Evolutionary conservation across 768 basidiomycete genomes (phyloP), one percentile per base, ranked within the genome.

Genomic region (Trametes cubensis): DNA sequence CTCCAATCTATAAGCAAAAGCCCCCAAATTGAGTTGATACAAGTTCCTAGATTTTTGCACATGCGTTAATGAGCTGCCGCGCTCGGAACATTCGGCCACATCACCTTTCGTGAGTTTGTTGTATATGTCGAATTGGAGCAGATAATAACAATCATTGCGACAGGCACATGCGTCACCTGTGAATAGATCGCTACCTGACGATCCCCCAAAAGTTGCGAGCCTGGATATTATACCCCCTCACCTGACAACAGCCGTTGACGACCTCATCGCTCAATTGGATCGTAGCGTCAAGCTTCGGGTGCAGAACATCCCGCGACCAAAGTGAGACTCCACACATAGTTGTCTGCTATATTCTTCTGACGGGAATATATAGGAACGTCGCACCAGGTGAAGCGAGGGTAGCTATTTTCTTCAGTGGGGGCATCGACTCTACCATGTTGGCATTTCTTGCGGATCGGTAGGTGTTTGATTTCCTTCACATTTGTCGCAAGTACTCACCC

Each of bases 361-460:
- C 41, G 21, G 48, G 26, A 20, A 54, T 46, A n/a, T 58, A 4
- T 25, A 75, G 76, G 17, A 65, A 61, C 14, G 61, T 60, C 2
- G 15, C 28, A 3, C 57, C 69, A 54, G 78, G 78, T 7, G 72
- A 78, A 52, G 80, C 88, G 4, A 81, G 88, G 54, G 79, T 97
- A 3, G 94, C 90, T 2, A 81, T 99, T 10, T 81, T 99, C 10
- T 99, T 98, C 74, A 96, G 94, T 40, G 97, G 97, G 30, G 97
- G 97, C 0, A 93, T 99, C 46, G 97, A 99, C 72, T 98, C 89
- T 14, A 89, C 95, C 0, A 77, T 92, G 42, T 69, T 98, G 7
- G 86, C 95, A 0, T 88, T 84, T 69, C 78, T 99, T 6, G 90
- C 94, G 1, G 83, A 95, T 69, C 79, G 78, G 89, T 92, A 69